Percentiles rank a stretch among this genome's conserved stretches.
Evolutionary conservation across 1,139 yeast genomes (phyloP).

Genomic region (Nakaseomyces bracarensis): DNA sequence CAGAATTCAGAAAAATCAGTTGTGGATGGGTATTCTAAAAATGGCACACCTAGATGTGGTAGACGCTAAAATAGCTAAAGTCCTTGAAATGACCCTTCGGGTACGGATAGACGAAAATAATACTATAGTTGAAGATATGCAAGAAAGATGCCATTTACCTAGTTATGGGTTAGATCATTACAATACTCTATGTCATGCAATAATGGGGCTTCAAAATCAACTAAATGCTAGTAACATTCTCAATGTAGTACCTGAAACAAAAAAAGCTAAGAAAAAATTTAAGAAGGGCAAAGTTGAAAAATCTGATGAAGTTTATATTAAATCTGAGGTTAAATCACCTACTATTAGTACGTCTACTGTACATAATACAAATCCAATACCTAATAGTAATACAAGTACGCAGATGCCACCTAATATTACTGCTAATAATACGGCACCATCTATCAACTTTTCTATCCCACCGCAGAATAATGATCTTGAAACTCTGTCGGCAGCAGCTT

Average conservation of each 20-base stretch:
- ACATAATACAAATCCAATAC: neutral
- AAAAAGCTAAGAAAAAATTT: neutral
- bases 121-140: slow-evolving; percentile 15
- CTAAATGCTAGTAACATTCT: neutral
- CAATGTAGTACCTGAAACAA: neutral
- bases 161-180: slow-evolving; percentile 11
- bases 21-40: slow-evolving; percentile 20
- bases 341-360: neutral
- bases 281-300: neutral
- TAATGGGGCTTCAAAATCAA: slow-evolving; percentile 7
- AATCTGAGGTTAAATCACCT: neutral
- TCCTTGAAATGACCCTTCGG: slow-evolving; percentile 18
- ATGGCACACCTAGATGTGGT: slow-evolving; percentile 14
- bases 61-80: slow-evolving; percentile 15
- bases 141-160: slow-evolving; percentile 13
- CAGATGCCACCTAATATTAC: neutral
- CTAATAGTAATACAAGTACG: neutral
- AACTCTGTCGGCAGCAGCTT: neutral
- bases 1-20: slow-evolving; percentile 21
- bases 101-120: slow-evolving; percentile 14
- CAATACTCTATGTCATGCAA: slow-evolving; percentile 11
- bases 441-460: neutral
- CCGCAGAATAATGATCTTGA: neutral
- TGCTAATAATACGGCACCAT: neutral
- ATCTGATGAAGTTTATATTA: neutral